phyloP scores from a whole-genome alignment of 768 basidiomycete species.

The Pholiota microspora region DNA sequence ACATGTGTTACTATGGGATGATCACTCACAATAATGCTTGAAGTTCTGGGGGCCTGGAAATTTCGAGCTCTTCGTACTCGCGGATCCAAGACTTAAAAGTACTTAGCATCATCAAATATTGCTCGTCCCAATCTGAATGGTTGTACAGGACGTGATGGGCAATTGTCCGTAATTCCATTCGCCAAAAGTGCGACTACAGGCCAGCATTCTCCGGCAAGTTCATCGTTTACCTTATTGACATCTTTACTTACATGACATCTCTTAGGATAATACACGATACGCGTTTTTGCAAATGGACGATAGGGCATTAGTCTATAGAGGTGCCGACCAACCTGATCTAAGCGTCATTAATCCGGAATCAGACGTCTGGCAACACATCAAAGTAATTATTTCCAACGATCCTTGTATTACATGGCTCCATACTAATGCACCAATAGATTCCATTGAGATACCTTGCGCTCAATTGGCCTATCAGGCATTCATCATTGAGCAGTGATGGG shows the following conservation, averaged over 20 bases:
- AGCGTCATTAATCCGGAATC: conserved; percentile 97
- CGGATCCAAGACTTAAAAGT: conserved; percentile 54
- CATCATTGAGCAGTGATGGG: conserved; percentile 87
- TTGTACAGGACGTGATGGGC: conserved; percentile 53
- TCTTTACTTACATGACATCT: neutral
- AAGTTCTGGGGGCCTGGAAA: conserved; percentile 96
- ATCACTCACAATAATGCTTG: neutral
- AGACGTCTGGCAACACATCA: conserved; percentile 97
- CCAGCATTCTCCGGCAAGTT: conserved; percentile 84
- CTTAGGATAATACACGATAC: conserved; percentile 93
- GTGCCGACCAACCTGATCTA: conserved; percentile 97
- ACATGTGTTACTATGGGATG: too few relatives aligned
- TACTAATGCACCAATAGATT: conserved; percentile 46
- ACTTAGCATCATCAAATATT: conserved; percentile 14
- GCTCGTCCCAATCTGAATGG: neutral
- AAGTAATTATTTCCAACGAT: too few relatives aligned
- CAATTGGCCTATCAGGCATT: conserved; percentile 95
- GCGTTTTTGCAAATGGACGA: conserved; percentile 97
- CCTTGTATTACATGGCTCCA: neutral
- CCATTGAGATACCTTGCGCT: conserved; percentile 84
- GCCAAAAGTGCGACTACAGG: conserved; percentile 93
- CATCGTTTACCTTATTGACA: neutral
- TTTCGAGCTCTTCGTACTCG: conserved; percentile 80
- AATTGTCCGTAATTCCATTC: conserved; percentile 86
- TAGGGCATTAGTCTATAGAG: conserved; percentile 87